Evolutionary conservation across 2,329 filamentous ascomycete species (phyloP).

Genomic region (Onygena corvina): DNA sequence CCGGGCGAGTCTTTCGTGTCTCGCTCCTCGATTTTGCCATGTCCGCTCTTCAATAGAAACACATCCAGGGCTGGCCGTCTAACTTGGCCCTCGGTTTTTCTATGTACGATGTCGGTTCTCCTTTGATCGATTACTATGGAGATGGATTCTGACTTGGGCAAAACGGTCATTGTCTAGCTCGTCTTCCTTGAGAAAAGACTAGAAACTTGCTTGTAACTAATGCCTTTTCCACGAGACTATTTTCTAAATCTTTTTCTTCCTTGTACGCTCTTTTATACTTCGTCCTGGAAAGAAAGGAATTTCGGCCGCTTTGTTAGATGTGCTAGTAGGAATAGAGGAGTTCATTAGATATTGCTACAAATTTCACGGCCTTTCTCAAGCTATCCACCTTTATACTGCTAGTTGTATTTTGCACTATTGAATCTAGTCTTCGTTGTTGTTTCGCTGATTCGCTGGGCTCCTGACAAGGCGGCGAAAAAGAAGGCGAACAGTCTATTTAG

Average conservation of each 20-base stretch:
- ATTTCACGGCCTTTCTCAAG: neutral
- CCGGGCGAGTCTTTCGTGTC: neutral
- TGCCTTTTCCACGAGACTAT: slow-evolving; percentile 2
- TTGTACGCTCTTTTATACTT: neutral
- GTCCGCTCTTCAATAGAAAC: neutral
- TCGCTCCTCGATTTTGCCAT: neutral
- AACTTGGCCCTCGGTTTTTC: neutral
- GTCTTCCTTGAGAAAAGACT: neutral
- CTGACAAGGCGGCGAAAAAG: neutral
- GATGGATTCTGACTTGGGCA: neutral
- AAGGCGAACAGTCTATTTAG: neutral
- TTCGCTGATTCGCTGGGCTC: neutral
- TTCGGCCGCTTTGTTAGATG: neutral
- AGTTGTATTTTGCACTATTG: neutral
- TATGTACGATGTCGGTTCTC: too few relatives aligned
- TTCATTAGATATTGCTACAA: neutral
- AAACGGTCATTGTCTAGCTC: neutral
- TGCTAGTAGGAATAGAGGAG: slow-evolving; percentile 4
- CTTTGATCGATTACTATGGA: too few relatives aligned
- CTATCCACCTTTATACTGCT: neutral
- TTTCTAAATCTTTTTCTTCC: neutral
- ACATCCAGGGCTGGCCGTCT: neutral
- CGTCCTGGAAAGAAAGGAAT: neutral
- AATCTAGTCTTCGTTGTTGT: neutral
- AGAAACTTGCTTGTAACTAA: neutral